Percentiles rank a stretch among this genome's conserved stretches.
Evolutionary conservation across 805 yeast genomes (phyloP).

Genomic region (Jamesozyma gamospora): DNA sequence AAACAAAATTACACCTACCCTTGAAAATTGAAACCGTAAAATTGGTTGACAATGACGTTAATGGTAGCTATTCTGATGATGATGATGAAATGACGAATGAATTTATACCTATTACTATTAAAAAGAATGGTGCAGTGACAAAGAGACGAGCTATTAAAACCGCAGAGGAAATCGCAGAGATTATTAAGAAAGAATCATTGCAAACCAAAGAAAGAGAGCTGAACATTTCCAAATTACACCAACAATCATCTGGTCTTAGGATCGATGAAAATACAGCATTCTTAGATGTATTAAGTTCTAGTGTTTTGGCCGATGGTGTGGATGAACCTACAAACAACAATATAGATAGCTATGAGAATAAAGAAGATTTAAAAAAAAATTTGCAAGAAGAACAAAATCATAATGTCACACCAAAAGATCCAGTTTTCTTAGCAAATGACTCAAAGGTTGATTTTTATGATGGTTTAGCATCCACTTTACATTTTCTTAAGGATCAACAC

Average conservation of each 20-base stretch:
- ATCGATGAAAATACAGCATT: conserved; percentile 34
- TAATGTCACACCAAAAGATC: neutral
- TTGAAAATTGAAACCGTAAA: conserved; percentile 29
- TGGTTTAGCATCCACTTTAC: conserved; percentile 25
- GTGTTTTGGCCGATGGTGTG: neutral
- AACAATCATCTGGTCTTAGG: conserved; percentile 18
- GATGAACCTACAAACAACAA: neutral
- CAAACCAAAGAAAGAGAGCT: conserved; percentile 14
- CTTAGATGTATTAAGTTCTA: conserved; percentile 14
- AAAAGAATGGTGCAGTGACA: neutral
- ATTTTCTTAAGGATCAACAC: conserved; percentile 14
- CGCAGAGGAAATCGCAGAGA: conserved; percentile 28
- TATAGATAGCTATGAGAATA: neutral
- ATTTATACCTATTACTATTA: neutral
- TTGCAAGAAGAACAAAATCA: neutral
- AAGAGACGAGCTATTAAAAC: neutral
- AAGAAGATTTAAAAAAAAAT: neutral
- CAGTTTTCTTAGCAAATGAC: neutral
- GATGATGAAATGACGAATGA: neutral
- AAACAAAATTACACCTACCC: conserved; percentile 22
- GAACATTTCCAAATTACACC: conserved; percentile 11
- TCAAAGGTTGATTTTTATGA: conserved; percentile 14
- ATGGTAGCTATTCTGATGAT: neutral
- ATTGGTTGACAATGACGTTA: conserved; percentile 23
- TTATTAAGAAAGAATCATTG: conserved; percentile 27